Evolutionary conservation across 1,284 basidiomycete species (phyloP).

Genomic region (Violaceomyces palustris): DNA sequence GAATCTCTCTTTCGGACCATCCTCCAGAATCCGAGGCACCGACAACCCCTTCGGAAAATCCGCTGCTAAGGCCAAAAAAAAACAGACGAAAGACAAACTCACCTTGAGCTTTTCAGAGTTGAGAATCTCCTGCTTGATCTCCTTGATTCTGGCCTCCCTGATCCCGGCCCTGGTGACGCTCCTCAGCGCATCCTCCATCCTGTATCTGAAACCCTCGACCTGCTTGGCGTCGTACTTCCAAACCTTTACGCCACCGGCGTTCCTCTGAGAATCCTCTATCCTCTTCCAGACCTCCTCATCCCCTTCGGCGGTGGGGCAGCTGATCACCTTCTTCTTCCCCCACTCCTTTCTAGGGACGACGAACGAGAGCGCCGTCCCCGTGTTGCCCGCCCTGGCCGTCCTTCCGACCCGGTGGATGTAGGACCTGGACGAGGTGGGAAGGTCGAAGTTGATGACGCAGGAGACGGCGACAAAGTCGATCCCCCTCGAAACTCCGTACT

Average conservation of each 20-base stretch:
- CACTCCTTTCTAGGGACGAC: slow-evolving; percentile 71
- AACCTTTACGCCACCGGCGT: slow-evolving; percentile 69
- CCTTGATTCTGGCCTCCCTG: slow-evolving; percentile 86
- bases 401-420: slow-evolving; percentile 96
- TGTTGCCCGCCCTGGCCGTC: slow-evolving; percentile 88
- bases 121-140: slow-evolving; percentile 86
- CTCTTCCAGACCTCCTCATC: slow-evolving; percentile 72
- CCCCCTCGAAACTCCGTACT: slow-evolving; percentile 92
- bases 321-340: slow-evolving; percentile 60
- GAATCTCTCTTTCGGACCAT: too few relatives aligned
- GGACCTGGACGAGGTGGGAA: slow-evolving; percentile 78
- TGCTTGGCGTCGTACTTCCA: slow-evolving; percentile 90
- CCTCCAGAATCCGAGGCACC: too few relatives aligned
- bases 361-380: slow-evolving; percentile 87
- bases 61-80: too few relatives aligned
- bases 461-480: slow-evolving; percentile 96
- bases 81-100: slow-evolving; percentile 22
- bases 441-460: slow-evolving; percentile 97
- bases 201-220: slow-evolving; percentile 95
- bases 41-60: too few relatives aligned
- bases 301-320: slow-evolving; percentile 61
- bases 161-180: slow-evolving; percentile 81
- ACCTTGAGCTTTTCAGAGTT: slow-evolving; percentile 96
- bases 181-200: slow-evolving; percentile 92
- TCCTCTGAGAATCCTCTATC: slow-evolving; percentile 13